A percentile compares a stretch with the other conserved stretches of the same genome.
These are phyloP conservation scores for Lunasporangiospora selenospora DNA, from an alignment of 192 early-diverging fungal species.

Conservation along the genomic window DNA sequence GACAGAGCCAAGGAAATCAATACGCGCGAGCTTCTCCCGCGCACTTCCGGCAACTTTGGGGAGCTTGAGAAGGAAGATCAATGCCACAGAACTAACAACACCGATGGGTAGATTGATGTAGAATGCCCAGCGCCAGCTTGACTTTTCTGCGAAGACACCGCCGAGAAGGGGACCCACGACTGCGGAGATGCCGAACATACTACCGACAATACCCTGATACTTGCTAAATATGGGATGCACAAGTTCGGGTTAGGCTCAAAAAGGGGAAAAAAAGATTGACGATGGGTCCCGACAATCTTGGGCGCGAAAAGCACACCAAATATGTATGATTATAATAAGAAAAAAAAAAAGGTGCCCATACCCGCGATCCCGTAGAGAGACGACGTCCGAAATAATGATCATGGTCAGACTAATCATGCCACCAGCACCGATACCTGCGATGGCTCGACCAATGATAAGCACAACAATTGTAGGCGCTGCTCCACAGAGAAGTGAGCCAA, in stretches of 20 bases:
- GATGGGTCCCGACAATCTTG: no score
- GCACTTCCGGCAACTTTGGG: conserved; percentile 18
- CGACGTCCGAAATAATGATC: conserved; percentile 68
- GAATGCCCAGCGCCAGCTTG: conserved; percentile 53
- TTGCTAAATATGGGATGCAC: no score
- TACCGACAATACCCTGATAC: conserved; percentile 61
- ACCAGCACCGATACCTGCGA: conserved; percentile 64
- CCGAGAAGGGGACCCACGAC: conserved; percentile 53
- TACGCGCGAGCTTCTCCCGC: conserved; percentile 17
- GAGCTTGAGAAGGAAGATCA: conserved; percentile 19
- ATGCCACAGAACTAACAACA: conserved; percentile 9
- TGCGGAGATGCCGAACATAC: conserved; percentile 61
- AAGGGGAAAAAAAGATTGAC: no score
- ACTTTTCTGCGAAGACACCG: conserved; percentile 44
- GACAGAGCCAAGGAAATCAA: conserved; percentile 48
- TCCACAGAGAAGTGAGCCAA: conserved; percentile 44
- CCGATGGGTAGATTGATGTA: conserved; percentile 42
- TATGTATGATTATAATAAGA: no score
- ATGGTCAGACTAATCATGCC: conserved; percentile 64
- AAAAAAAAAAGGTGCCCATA: background rate
- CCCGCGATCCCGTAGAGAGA: conserved; percentile 62
- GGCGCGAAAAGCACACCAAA: no score
- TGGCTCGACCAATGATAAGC: conserved; percentile 60
- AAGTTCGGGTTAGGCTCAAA: no score
- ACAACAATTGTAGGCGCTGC: conserved; percentile 39